phyloP scores from a whole-genome alignment of 192 early-diverging fungal genomes.

The Phycomyces blakesleeanus region DNA sequence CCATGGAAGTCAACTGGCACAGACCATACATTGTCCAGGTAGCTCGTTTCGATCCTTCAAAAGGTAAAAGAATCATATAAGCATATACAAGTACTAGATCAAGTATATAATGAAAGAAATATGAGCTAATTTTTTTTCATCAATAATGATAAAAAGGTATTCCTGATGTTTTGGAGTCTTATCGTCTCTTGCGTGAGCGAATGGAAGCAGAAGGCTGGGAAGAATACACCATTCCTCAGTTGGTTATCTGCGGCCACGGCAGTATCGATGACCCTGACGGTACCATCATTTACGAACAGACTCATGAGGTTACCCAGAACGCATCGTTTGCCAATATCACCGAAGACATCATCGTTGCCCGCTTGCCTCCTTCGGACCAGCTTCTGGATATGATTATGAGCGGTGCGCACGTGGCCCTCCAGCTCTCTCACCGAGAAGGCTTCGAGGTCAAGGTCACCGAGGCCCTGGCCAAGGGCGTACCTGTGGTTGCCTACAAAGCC shows the following conservation, averaged over 20 bases:
- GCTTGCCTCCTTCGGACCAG: conserved; percentile 78
- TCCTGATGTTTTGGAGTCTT: conserved; percentile 67
- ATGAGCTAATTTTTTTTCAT: too few species aligned
- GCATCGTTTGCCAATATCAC: conserved; percentile 50
- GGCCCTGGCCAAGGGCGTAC: conserved; percentile 60
- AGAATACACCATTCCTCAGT: conserved; percentile 57
- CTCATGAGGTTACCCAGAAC: conserved; percentile 41
- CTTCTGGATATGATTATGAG: conserved; percentile 70
- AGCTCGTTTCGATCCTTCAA: conserved; percentile 80
- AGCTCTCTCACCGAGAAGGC: conserved; percentile 77
- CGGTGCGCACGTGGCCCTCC: conserved; percentile 67
- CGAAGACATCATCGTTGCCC: conserved; percentile 54
- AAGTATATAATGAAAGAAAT: too few species aligned
- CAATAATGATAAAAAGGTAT: too few species aligned
- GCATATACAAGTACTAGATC: too few species aligned
- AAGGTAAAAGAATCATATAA: too few species aligned
- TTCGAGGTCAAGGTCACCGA: conserved; percentile 88
- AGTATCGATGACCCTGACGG: conserved; percentile 85
- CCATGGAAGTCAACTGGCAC: conserved; percentile 48
- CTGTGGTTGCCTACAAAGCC: conserved; percentile 49
- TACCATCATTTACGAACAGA: conserved; percentile 59
- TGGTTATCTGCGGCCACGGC: conserved; percentile 74
- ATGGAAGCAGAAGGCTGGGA: conserved; percentile 42
- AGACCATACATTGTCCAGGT: conserved; percentile 82
- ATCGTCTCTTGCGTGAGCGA: conserved; percentile 56